Conservation (phyloP, 495 filamentous ascomycete species). For the Aspergillus affinis region DNA sequence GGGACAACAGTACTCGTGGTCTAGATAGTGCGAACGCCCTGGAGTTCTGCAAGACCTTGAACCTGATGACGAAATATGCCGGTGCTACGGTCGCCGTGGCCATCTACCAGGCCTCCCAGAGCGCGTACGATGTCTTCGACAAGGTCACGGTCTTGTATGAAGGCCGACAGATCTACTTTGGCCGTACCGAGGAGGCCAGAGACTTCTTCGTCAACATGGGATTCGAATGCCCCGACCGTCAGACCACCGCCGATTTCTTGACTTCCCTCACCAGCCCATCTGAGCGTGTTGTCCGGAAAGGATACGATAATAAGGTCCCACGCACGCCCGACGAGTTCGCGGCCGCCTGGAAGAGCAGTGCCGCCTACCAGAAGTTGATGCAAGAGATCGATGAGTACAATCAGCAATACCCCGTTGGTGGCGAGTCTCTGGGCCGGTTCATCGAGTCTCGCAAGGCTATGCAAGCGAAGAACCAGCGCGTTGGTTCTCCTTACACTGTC, state of each 20-base stretch:
- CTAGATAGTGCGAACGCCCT: conserved; percentile 83
- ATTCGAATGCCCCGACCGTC: conserved; percentile 60
- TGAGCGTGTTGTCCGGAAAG: conserved; percentile 63
- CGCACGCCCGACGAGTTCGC: conserved; percentile 73
- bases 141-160: conserved; percentile 64
- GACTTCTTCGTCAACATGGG: conserved; percentile 67
- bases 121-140: conserved; percentile 71
- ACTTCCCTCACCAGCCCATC: conserved; percentile 70
- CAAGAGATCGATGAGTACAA: conserved; percentile 58
- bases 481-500: conserved; percentile 48
- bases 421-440: conserved; percentile 40
- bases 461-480: conserved; percentile 44
- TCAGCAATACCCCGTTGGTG: conserved; percentile 38
- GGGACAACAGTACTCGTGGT: conserved; percentile 88
- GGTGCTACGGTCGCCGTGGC: conserved; percentile 77
- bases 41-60: conserved; percentile 69
- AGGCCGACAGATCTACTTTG: conserved; percentile 69
- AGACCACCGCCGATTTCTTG: conserved; percentile 74
- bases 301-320: conserved; percentile 65
- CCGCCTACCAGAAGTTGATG: conserved; percentile 49
- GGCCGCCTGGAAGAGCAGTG: conserved; percentile 57
- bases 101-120: conserved; percentile 83
- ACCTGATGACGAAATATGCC: conserved; percentile 74
- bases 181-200: conserved; percentile 57
- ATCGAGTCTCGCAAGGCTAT: conserved; percentile 42